phyloP scores from a whole-genome alignment of 73 alveolate genomes.

The Tetrahymena malaccensis region DNA sequence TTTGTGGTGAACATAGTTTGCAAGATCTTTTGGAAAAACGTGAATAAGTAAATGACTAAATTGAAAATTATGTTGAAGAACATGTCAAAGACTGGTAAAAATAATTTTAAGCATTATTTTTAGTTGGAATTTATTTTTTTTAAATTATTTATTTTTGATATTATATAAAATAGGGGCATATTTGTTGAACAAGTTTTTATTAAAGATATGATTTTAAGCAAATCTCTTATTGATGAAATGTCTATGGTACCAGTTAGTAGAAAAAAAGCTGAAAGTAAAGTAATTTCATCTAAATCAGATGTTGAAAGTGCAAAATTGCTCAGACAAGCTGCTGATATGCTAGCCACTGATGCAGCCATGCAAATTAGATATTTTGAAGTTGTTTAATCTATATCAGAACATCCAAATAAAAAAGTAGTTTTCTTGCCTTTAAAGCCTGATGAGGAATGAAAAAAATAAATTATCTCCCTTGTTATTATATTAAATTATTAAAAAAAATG shows the following conservation, averaged over 20 bases:
- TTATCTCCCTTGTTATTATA: not conserved
- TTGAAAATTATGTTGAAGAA: slow-evolving; percentile 31
- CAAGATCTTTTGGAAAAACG: slow-evolving; percentile 36
- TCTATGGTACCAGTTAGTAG: slow-evolving; percentile 32
- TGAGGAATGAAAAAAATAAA: not conserved
- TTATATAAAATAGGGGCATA: not conserved
- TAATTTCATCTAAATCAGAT: slow-evolving; percentile 36
- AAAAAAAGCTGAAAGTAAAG: slow-evolving; percentile 24
- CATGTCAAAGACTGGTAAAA: slow-evolving; percentile 28
- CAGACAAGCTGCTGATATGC: slow-evolving; percentile 45
- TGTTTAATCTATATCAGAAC: slow-evolving; percentile 2
- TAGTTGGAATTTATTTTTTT: not conserved
- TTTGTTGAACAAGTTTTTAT: slow-evolving; percentile 30
- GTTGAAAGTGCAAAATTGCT: slow-evolving; percentile 38
- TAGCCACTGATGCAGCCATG: slow-evolving; percentile 37
- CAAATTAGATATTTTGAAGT: slow-evolving; percentile 41
- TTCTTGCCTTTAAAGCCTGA: not conserved
- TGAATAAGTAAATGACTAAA: slow-evolving; percentile 30
- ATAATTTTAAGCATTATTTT: not conserved
- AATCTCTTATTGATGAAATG: not conserved
- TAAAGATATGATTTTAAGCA: slow-evolving; percentile 30
- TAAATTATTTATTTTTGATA: not conserved
- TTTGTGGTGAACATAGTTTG: slow-evolving; percentile 38
- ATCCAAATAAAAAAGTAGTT: slow-evolving; percentile 14
- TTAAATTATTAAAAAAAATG: no score